Base-by-base conservation (phyloP, 108 stramenopile species). In the Aureococcus anophagefferens region DNA sequence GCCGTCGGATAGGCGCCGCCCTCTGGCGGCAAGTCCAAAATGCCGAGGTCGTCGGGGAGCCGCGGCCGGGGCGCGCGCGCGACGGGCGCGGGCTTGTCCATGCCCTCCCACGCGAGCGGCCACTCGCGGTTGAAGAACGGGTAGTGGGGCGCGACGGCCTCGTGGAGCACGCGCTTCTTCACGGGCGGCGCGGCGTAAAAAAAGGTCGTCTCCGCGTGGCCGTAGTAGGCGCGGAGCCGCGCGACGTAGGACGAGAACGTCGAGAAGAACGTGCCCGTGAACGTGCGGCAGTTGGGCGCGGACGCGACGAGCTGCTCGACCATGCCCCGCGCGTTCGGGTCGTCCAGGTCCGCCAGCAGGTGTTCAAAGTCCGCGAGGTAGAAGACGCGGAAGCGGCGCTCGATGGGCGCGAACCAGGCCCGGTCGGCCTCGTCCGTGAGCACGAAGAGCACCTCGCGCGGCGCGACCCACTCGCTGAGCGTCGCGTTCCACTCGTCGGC, bases 401-500 rank as follows among this genome's bases (percentile, higher is more conserved):
- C 72, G 51, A 89, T 84, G 3, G 83, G 71, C n/a, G 84, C 75
- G 76, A 90, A 91, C 79, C 85, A 89, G 0, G 68, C 32, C 67
- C 83, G 76, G 62, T 81, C 68, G 7, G 46, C 30, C 62, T 83
- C 83, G 63, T 83, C 83, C 15, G 83, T 88, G 37, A 73, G 77
- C 32, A 84, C 69, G 72, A 69, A 82, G 33, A 82, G 68, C 16
- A 80, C 72, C 73, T 68, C 67, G 15, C 32, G 66, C 30, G 14
- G n/a, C 25, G 4, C 71, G 7, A 73, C 13, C 28, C n/a, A 25
- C 18, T 0, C 25, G 28, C 64, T 11, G 3, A 34, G 14, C 1
- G 35, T 69, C 13, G 67, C 45, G 30, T 44, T 17, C 30, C 68
- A 30, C 46, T 40, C 17, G 0, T 59, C 46, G 40, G 14, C 40